Percentiles rank a stretch among this genome's conserved stretches.
Conservation (phyloP, 2,329 filamentous ascomycete genomes). For the Incumbomyces delicatus region DNA sequence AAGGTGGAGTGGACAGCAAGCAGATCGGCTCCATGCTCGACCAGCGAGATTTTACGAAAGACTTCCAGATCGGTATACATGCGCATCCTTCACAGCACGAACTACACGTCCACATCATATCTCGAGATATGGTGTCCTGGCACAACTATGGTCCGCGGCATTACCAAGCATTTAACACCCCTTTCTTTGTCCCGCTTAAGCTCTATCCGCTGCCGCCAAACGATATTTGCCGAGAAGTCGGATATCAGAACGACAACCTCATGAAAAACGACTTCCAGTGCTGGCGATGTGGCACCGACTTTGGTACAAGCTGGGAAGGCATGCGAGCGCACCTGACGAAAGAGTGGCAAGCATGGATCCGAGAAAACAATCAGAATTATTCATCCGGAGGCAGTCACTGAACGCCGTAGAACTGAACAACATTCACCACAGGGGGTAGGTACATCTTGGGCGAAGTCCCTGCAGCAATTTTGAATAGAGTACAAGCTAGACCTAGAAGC, state of each 20-base stretch:
- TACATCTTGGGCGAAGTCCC: too few species aligned
- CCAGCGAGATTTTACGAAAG: constrained; percentile 60
- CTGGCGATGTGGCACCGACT: constrained; percentile 72
- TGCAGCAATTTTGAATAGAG: too few species aligned
- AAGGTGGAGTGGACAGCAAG: constrained; percentile 54
- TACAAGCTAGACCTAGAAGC: too few species aligned
- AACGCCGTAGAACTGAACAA: too few species aligned
- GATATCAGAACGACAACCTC: constrained; percentile 43
- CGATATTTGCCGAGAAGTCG: constrained; percentile 53
- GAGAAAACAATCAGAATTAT: neutral
- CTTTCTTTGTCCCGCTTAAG: constrained; percentile 67
- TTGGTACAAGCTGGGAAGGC: constrained; percentile 61
- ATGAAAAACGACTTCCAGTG: constrained; percentile 60
- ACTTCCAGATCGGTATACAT: constrained; percentile 72
- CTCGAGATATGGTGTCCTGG: constrained; percentile 64
- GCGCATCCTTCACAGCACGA: constrained; percentile 85
- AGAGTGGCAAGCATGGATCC: constrained; percentile 66
- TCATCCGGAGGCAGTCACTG: neutral
- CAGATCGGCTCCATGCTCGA: constrained; percentile 38
- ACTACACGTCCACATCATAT: constrained; percentile 80
- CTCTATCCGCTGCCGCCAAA: constrained; percentile 66
- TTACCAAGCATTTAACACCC: constrained; percentile 83
- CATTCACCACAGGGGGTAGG: too few species aligned
- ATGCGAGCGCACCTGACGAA: constrained; percentile 65
- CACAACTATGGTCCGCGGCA: constrained; percentile 71